These are phyloP conservation scores for Daldinia sp. DNA, from an alignment of 2,329 filamentous ascomycete species.

Conservation along the genomic window DNA sequence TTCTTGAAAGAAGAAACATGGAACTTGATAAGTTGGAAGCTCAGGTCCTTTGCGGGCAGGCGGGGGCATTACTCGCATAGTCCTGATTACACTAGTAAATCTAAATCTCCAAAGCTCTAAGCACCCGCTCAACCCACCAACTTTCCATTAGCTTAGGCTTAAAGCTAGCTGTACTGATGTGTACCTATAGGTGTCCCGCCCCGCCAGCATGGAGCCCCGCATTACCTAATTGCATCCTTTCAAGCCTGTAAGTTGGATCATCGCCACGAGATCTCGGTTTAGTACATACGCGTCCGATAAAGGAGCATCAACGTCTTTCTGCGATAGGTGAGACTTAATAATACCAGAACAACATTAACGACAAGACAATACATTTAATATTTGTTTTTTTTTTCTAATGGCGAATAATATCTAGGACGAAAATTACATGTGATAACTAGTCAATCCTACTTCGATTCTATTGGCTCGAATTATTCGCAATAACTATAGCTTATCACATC, in stretches of 20 bases:
- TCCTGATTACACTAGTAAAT: too few species aligned
- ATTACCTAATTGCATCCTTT: constrained; percentile 21
- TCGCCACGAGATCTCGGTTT: constrained; percentile 32
- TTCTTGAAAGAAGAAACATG: background rate
- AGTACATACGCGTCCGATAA: constrained; percentile 36
- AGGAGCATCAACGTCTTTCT: constrained; percentile 30
- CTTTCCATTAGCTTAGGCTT: constrained; percentile 5
- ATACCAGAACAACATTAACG: background rate
- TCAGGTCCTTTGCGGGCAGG: background rate
- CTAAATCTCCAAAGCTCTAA: background rate
- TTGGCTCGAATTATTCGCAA: constrained; percentile 10
- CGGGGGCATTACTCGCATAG: constrained; percentile 20
- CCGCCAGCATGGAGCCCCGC: constrained; percentile 33
- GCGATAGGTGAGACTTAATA: constrained; percentile 18
- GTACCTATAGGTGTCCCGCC: constrained; percentile 4
- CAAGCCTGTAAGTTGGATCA: constrained; percentile 28
- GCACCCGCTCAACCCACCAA: background rate
- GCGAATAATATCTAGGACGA: background rate
- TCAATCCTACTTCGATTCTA: background rate
- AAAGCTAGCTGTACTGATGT: background rate
- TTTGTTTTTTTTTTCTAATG: background rate
- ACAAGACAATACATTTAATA: background rate
- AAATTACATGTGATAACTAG: background rate
- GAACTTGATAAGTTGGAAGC: background rate
- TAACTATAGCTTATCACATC: constrained; percentile 5